phyloP scores from a whole-genome alignment of 805 yeast species.

The Tetrapisispora pingtungensis region DNA sequence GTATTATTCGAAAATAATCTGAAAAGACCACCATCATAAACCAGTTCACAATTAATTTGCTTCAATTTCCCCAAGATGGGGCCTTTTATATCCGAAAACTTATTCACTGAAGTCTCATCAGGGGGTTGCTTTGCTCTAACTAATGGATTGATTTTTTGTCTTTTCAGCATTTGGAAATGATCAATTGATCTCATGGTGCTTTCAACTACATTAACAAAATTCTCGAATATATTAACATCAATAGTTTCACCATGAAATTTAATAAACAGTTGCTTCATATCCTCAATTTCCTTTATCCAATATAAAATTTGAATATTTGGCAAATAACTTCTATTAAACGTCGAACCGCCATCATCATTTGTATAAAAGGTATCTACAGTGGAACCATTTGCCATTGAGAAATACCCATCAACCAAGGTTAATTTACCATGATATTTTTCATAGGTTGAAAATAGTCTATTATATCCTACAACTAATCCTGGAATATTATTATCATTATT shows the following conservation, averaged over 20 bases:
- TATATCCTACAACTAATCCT: constrained; percentile 74
- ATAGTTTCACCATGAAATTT: constrained; percentile 57
- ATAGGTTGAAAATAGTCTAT: constrained; percentile 55
- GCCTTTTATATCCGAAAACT: constrained; percentile 3
- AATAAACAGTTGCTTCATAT: constrained; percentile 39
- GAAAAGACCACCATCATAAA: constrained; percentile 64
- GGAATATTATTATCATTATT: constrained; percentile 35
- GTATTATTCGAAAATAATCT: constrained; percentile 31
- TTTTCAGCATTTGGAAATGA: constrained; percentile 31
- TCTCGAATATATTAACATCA: constrained; percentile 54
- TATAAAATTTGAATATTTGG: constrained; percentile 52
- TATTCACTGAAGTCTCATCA: background rate
- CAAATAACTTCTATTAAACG: constrained; percentile 53
- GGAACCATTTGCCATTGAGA: constrained; percentile 60
- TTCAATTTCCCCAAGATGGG: constrained; percentile 21
- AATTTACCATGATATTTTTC: constrained; percentile 56
- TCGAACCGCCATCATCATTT: constrained; percentile 35
- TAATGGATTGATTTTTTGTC: constrained; percentile 1
- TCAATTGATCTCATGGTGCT: constrained; percentile 39
- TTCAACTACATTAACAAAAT: constrained; percentile 46
- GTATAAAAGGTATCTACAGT: constrained; percentile 41
- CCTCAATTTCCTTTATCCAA: constrained; percentile 18
- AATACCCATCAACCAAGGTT: constrained; percentile 55
- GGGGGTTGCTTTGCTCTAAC: background rate
- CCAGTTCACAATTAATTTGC: constrained; percentile 42